Evolutionary conservation across 2,329 filamentous ascomycete species (phyloP).

Genomic region (Penicillium sp.): DNA sequence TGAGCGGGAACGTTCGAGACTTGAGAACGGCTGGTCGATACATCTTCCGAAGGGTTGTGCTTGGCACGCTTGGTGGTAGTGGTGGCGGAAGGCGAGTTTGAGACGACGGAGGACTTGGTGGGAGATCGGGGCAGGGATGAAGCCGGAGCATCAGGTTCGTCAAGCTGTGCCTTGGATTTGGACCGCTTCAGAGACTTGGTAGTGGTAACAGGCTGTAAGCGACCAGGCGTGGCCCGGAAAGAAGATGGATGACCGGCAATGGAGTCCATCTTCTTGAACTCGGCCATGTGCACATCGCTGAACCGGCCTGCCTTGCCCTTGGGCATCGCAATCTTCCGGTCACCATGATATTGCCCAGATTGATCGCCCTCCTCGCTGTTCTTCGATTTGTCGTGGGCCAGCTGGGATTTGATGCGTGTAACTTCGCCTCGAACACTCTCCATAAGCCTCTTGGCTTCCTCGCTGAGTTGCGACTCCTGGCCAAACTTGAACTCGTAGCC

Average conservation of each 20-base stretch:
- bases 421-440: constrained; percentile 68
- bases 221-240: constrained; percentile 52
- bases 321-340: constrained; percentile 71
- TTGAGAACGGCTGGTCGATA: constrained; percentile 54
- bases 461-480: constrained; percentile 44
- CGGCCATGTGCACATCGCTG: constrained; percentile 77
- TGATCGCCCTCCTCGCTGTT: constrained; percentile 48
- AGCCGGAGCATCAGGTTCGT: constrained; percentile 51
- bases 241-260: constrained; percentile 81
- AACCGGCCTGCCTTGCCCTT: constrained; percentile 75
- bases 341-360: constrained; percentile 42
- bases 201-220: constrained; percentile 38
- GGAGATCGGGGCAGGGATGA: constrained; percentile 37
- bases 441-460: constrained; percentile 55
- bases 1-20: constrained; percentile 17
- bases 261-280: constrained; percentile 97
- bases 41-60: constrained; percentile 63
- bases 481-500: constrained; percentile 47
- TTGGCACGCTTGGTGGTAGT: constrained; percentile 66
- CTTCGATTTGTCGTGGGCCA: constrained; percentile 59
- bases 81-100: constrained; percentile 39
- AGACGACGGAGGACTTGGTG: constrained; percentile 25
- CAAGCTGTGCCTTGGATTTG: constrained; percentile 61
- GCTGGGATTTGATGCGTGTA: constrained; percentile 63
- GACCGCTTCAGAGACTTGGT: constrained; percentile 48